Conservation (phyloP, 495 filamentous ascomycete genomes). For the Apiosordaria backusii region DNA sequence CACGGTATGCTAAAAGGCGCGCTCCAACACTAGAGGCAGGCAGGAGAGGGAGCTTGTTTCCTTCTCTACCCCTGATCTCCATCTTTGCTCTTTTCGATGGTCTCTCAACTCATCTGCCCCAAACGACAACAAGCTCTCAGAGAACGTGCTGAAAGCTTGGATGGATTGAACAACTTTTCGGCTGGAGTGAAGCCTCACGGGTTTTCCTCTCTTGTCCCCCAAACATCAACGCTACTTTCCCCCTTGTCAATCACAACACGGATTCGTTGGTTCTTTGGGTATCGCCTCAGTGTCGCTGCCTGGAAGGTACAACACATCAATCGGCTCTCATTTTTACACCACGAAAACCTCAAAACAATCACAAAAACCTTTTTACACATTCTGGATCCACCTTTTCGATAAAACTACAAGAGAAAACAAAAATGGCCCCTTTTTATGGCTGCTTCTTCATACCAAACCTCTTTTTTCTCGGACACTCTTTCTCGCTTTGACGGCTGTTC, state of each 20-base stretch:
- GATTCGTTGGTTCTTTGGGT: neutral
- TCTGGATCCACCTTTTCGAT: neutral
- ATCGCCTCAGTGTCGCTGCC: neutral
- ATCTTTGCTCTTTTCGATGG: neutral
- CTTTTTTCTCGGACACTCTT: neutral
- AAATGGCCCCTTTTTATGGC: neutral
- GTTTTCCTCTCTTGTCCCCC: neutral
- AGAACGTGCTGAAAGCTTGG: neutral
- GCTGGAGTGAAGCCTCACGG: neutral
- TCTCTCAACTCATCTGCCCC: neutral
- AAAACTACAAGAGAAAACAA: neutral
- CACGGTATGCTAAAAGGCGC: slow-evolving; percentile 1
- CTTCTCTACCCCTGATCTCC: neutral
- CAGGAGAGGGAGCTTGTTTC: neutral
- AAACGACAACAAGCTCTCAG: neutral
- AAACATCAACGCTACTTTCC: neutral
- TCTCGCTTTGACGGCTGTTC: neutral
- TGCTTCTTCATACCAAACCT: neutral
- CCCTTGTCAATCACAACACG: neutral
- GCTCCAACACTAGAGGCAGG: neutral
- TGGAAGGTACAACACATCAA: neutral
- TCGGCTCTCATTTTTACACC: neutral
- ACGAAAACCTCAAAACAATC: neutral
- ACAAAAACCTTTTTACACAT: neutral
- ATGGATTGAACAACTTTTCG: neutral